phyloP scores from a whole-genome alignment of 257 asterid species.

The Solanum ossicruentum region DNA sequence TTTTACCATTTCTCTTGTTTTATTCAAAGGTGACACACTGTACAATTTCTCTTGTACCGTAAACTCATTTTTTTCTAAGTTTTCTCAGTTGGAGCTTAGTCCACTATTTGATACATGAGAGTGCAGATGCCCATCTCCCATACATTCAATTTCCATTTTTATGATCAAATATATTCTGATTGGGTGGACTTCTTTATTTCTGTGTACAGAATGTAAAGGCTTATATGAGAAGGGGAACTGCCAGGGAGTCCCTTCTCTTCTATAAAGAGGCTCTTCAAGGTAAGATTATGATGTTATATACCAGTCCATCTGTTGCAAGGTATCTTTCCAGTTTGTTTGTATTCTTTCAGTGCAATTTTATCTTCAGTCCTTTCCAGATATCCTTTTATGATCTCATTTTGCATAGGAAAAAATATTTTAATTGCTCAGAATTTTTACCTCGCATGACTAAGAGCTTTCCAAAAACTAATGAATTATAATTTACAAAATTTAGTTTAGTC shows the following conservation, averaged over 20 bases:
- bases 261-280: constrained; percentile 86
- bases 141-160: not conserved
- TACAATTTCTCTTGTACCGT: not conserved
- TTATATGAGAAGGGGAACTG: constrained; percentile 74
- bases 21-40: not conserved
- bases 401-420: not conserved
- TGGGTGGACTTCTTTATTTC: not conserved
- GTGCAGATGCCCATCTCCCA: not conserved
- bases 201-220: constrained; percentile 63
- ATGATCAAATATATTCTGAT: not conserved
- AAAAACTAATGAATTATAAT: not conserved
- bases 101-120: not conserved
- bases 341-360: not conserved
- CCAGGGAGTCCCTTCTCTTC: constrained; percentile 53
- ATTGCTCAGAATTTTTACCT: not conserved
- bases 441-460: not conserved
- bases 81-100: not conserved
- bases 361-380: not conserved
- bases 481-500: not conserved
- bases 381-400: not conserved
- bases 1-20: not conserved
- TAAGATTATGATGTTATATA: constrained; percentile 8
- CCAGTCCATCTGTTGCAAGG: not conserved
- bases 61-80: not conserved
- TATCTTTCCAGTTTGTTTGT: not conserved